Base-by-base conservation (phyloP, 1,284 basidiomycete genomes). In the Sporisorium reilianum region DNA sequence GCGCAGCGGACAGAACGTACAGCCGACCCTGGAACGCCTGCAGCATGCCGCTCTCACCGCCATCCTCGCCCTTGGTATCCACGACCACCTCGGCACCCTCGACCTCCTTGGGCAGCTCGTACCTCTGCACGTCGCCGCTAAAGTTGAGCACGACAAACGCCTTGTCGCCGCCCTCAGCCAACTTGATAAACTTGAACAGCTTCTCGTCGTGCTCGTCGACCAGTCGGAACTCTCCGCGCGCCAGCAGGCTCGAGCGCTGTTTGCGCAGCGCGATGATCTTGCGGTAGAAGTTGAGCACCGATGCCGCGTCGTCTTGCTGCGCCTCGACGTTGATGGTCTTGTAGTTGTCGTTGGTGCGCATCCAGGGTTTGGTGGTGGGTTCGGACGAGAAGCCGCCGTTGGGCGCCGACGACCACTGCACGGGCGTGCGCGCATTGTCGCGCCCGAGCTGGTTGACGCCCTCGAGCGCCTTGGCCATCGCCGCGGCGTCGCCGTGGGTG, bases 261-360 rank as follows among this genome's bases (percentile, higher is more conserved):
- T 90, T 91, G 20, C 91, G 87, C 2, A 89, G 65, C 11, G 66
- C 73, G 23, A 92, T 79, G 6, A 89, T 87, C 9, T 81, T 76
- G 77, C 89, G 89, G 87, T 89, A 92, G 78, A 91, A 92, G 3
- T 85, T 77, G 49, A 87, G 86, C 5, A 91, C 89, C 69, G 89
- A 90, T 14, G 85, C 64, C 0, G 85, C 69, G 55, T 91, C 88
- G 0, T 81, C 69, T 10, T 87, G 55, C 81, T 91, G 89, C 5
- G 82, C 84, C 2, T 84, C 86, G 9, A 87, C 90, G 79, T 93
- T 93, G 88, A 90, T 91, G 3, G 84, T 77, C 18, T 64, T 70
- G 78, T 90, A 91, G 76, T 92, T 90, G 45, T 91, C 90, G 76
- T 91, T 90, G 10, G 91, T 89, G 14, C 90, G 87, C 91, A 93